Evolutionary conservation across 495 filamentous ascomycete genomes (phyloP).

Genomic region (Penicillium egyptiacum): DNA sequence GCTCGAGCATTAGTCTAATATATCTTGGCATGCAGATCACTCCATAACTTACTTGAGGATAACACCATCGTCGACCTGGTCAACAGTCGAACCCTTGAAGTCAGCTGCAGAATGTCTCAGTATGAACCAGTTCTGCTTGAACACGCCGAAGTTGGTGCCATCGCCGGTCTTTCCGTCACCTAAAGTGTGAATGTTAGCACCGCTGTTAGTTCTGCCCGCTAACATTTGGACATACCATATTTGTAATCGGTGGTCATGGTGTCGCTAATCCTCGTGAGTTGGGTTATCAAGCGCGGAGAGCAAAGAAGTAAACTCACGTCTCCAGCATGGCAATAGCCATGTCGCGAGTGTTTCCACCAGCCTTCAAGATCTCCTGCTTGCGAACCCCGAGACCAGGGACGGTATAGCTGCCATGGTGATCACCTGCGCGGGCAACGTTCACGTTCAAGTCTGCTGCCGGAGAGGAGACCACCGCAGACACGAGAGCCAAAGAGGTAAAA

Average conservation of each 20-base stretch:
- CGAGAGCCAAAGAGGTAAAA: constrained; percentile 11
- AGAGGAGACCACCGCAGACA: constrained; percentile 11
- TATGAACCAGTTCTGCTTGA: constrained; percentile 46
- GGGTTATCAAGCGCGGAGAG: background rate
- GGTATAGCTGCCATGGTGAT: constrained; percentile 30
- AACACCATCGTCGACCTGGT: constrained; percentile 24
- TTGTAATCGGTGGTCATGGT: constrained; percentile 40
- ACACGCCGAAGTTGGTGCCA: constrained; percentile 34
- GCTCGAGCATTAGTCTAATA: background rate
- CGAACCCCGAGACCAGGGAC: constrained; percentile 35
- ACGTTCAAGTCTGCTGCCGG: background rate
- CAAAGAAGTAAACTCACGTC: constrained; percentile 22
- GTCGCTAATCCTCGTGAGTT: constrained; percentile 16
- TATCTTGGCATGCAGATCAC: background rate
- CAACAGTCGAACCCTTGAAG: constrained; percentile 22
- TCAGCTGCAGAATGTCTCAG: constrained; percentile 31
- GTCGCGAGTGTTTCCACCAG: constrained; percentile 41
- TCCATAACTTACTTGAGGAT: constrained; percentile 28
- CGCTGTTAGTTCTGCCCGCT: background rate
- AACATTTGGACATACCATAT: constrained; percentile 24
- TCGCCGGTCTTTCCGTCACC: constrained; percentile 35
- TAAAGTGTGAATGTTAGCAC: constrained; percentile 13
- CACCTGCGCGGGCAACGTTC: constrained; percentile 21
- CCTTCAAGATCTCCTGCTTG: constrained; percentile 32
- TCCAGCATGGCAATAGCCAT: constrained; percentile 47